These are phyloP conservation scores for Aegle marmelos DNA, from an alignment of 345 rosid species.

Conservation along the genomic window DNA sequence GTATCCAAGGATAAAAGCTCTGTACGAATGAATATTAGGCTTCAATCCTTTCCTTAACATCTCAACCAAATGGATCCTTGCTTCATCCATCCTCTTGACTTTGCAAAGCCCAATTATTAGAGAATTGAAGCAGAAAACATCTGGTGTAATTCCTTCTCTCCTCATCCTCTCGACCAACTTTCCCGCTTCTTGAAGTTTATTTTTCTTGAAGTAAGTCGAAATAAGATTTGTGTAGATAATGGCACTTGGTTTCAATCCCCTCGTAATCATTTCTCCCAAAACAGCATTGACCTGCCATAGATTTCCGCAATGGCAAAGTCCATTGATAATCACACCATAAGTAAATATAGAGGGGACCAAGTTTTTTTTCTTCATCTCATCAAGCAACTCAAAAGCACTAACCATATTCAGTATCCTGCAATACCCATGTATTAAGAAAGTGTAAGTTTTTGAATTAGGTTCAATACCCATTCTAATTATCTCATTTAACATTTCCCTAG, in stretches of 20 bases:
- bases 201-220: conserved; percentile 14
- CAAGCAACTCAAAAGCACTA: conserved; percentile 13
- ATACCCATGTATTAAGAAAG: conserved; percentile 31
- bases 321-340: conserved; percentile 21
- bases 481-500: conserved; percentile 26
- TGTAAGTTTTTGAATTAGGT: conserved; percentile 29
- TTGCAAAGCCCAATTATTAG: conserved; percentile 32
- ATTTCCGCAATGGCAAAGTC: conserved; percentile 20
- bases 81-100: conserved; percentile 34
- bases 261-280: conserved; percentile 19
- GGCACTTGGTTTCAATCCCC: conserved; percentile 30
- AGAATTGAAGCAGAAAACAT: conserved; percentile 32
- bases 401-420: conserved; percentile 12
- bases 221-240: conserved; percentile 26
- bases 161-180: conserved; percentile 20
- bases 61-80: conserved; percentile 21
- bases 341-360: conserved; percentile 23
- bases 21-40: conserved; percentile 29
- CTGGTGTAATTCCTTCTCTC: conserved; percentile 19
- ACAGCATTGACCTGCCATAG: conserved; percentile 11
- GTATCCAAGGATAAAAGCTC: conserved; percentile 31
- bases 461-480: conserved; percentile 22
- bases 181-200: conserved; percentile 22
- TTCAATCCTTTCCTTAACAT: conserved; percentile 28
- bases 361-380: conserved; percentile 29